Evolutionary conservation across 441 rosid species (phyloP).

Genomic region (Geranium incanum): DNA sequence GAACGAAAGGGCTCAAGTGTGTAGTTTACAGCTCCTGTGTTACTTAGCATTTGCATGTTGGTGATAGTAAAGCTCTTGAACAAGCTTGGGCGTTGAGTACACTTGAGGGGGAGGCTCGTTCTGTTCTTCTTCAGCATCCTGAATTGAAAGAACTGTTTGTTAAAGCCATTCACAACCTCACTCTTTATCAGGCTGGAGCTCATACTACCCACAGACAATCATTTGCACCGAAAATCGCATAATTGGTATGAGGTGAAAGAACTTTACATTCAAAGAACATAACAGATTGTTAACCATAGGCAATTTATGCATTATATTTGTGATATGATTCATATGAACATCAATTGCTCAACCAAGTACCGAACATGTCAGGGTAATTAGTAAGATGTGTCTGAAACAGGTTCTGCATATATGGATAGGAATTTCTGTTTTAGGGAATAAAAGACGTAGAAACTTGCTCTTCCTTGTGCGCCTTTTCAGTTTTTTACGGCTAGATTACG

Average conservation of each 20-base stretch:
- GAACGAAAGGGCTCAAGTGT: conserved; percentile 32
- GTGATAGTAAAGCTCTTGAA: conserved; percentile 48
- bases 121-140: conserved; percentile 35
- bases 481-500: no score
- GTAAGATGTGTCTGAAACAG: conserved; percentile 9
- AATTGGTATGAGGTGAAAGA: conserved; percentile 5
- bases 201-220: conserved; percentile 33
- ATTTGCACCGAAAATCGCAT: conserved; percentile 16
- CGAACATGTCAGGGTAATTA: background rate
- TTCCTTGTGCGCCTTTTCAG: no score
- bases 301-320: conserved; percentile 11
- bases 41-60: conserved; percentile 44
- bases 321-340: conserved; percentile 6
- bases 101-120: conserved; percentile 43
- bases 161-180: conserved; percentile 40
- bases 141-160: conserved; percentile 42
- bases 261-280: conserved; percentile 3
- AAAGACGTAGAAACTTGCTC: no score
- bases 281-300: background rate
- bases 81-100: conserved; percentile 39
- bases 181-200: conserved; percentile 45
- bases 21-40: conserved; percentile 37
- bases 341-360: conserved; percentile 1
- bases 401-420: conserved; percentile 8
- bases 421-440: no score